Evolutionary conservation across 2,329 filamentous ascomycete genomes (phyloP).

Genomic region (Trichoderma sp.): DNA sequence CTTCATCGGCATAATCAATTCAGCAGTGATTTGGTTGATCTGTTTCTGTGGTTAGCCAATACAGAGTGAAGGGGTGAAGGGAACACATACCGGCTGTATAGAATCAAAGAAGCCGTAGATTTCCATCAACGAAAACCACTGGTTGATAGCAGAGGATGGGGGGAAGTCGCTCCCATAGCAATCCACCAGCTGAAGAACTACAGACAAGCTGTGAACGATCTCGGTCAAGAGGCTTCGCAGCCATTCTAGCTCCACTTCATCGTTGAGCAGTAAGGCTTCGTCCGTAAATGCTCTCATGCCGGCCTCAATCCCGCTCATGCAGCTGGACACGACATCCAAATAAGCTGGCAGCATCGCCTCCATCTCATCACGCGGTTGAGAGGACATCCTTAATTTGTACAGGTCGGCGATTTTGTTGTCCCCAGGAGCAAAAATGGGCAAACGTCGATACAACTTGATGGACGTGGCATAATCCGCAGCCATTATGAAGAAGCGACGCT

Average conservation of each 20-base stretch:
- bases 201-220: slow-evolving; percentile 68
- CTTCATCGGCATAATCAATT: slow-evolving; percentile 63
- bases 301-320: slow-evolving; percentile 48
- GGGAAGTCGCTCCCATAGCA: slow-evolving; percentile 53
- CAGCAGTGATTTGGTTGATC: slow-evolving; percentile 42
- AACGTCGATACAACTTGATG: slow-evolving; percentile 42
- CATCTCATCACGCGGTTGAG: slow-evolving; percentile 36
- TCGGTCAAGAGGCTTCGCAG: slow-evolving; percentile 63
- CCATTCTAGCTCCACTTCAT: slow-evolving; percentile 59
- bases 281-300: slow-evolving; percentile 52
- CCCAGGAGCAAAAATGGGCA: slow-evolving; percentile 35
- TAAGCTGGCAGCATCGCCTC: slow-evolving; percentile 49
- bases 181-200: slow-evolving; percentile 71
- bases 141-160: slow-evolving; percentile 55
- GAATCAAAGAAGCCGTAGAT: slow-evolving; percentile 67
- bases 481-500: slow-evolving; percentile 66
- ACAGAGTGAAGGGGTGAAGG: background rate
- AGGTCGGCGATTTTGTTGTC: slow-evolving; percentile 30
- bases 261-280: slow-evolving; percentile 46
- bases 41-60: slow-evolving; percentile 26
- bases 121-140: slow-evolving; percentile 74
- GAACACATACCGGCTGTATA: slow-evolving; percentile 42
- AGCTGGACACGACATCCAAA: slow-evolving; percentile 44
- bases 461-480: slow-evolving; percentile 56
- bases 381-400: slow-evolving; percentile 30